Evolutionary conservation across 2,329 filamentous ascomycete genomes (phyloP), one percentile per base, ranked within the genome.

Genomic region (Aspergillus sp.): DNA sequence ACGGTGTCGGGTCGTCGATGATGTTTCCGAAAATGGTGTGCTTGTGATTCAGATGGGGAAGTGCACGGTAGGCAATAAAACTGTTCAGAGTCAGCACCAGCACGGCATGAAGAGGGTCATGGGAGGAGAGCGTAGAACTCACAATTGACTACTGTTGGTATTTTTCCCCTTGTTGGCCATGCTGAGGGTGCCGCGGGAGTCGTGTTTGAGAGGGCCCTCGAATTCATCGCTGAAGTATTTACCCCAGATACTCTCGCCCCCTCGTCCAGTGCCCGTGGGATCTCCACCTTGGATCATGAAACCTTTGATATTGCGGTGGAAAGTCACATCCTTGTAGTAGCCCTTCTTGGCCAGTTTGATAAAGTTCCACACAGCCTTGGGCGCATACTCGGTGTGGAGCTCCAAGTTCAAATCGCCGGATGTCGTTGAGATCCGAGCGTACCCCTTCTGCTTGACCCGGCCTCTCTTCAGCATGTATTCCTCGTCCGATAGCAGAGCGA

Each of bases 151-250:
- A 9, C 91, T 95, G 77, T 99, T 99, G 22, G 94, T 98, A 72
- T 97, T 94, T 72, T 97, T 97, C 59, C 95, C 95, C 74, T 99
- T 99, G 77, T 99, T 99, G 46, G 95, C 95, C 95, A 99, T 99
- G 66, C 89, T 92, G 26, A 96, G 72, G 0, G 93, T 85, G 12
- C 95, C 95, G 29, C 93, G 83, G 0, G 83, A 79, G 70, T 92
- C 89, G 69, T 99, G 95, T n/a, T 88, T 90, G 46, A 92, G 77
- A 0, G 94, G 92, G 0, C 93, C 92, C 16, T 97, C 92, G 63
- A 98, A 89, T 73, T 99, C 95, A 74, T 99, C 95, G 55, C 89
- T 84, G 70, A 99, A 99, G 62, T 92, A 91, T 77, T 96, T 96
- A 59, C 91, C 91, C 95, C 95, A 99, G 61, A 96, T 87, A 69